Evolutionary conservation across 2,329 filamentous ascomycete genomes (phyloP), one percentile per base, ranked within the genome.

Genomic region (Penicillium freii): DNA sequence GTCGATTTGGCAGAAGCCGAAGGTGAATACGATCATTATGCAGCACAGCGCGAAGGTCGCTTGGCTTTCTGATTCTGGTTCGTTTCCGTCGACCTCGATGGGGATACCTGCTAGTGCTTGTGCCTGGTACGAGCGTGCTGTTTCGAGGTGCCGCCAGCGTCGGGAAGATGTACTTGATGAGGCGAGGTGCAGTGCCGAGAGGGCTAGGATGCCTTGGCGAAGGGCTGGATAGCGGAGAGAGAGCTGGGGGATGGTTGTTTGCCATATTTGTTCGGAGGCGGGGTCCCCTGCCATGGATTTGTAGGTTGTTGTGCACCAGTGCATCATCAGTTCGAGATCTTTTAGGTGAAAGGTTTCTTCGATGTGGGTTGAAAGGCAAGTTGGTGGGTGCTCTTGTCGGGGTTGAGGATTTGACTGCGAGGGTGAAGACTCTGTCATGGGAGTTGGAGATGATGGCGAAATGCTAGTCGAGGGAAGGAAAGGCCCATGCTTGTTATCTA

Each of bases 301-400:
- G 57, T 73, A 71, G 13, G 71, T 73, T 21, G 61, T 65, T 3
- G 67, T 73, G 49, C 67, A 72, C 72, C 71, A 74, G 48, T 73
- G 66, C 62, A 72, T 66, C 66, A 72, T 73, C 43, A 74, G 62
- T 55, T 73, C 71, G 13, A 71, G 63, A 31, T 74, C 71, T 44
- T 69, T 57, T n/a, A 69, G 58, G 45, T 68, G 53, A 6, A 62
- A 25, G 9, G 57, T 50, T 8, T 66, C 62, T 39, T 65, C 55
- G 39, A 50, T 45, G n/a, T 39, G 25, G 17, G 15, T 38, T 40
- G 19, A 51, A 21, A 34, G 57, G 34, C 21, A 56, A 23, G 36
- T 19, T 17, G 25, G 36, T 21, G n/a, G 19, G 45, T 34, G 40
- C 15, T 36, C n/a, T 17, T 39, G 2, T 38, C 34, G 23, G 23